Evolutionary conservation across 805 yeast genomes (phyloP).

Genomic region (Suhomyces tanzawaensis): DNA sequence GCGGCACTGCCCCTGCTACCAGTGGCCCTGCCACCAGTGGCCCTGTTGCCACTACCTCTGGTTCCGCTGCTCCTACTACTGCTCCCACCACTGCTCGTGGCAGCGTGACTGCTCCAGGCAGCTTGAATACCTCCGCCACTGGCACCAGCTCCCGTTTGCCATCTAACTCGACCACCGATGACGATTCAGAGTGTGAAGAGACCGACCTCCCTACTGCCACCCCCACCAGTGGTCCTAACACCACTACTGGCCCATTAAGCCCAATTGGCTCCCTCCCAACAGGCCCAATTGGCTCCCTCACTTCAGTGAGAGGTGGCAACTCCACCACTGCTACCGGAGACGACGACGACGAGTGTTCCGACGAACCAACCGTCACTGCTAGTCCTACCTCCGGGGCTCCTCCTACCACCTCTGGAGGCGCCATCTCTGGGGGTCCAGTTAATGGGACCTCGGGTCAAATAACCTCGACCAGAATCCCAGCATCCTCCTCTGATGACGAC

Average conservation of each 20-base stretch:
- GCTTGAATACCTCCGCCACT: neutral
- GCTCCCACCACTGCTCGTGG: neutral
- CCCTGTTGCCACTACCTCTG: neutral
- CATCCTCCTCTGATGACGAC: neutral
- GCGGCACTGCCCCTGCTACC: neutral
- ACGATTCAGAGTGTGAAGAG: conserved; percentile 19
- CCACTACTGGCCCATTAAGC: conserved; percentile 1
- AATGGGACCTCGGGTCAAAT: neutral
- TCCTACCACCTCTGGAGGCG: too few relatives aligned
- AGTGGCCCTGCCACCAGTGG: neutral
- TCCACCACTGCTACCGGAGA: conserved; percentile 5
- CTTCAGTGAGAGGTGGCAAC: too few relatives aligned
- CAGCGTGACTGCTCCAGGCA: neutral
- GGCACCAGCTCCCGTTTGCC: neutral
- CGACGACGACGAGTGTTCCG: conserved; percentile 9
- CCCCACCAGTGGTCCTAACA: conserved; percentile 1
- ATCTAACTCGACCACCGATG: conserved; percentile 8
- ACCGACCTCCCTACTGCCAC: conserved; percentile 1
- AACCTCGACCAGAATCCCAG: neutral
- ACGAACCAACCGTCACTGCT: neutral
- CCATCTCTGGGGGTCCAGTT: neutral
- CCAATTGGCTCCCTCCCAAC: too few relatives aligned
- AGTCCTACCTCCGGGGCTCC: neutral
- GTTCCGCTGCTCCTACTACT: neutral
- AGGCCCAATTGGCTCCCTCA: too few relatives aligned